These are phyloP conservation scores for Cyamopsis tetragonoloba DNA, from an alignment of 306 rosid genomes.

Conservation along the genomic window DNA sequence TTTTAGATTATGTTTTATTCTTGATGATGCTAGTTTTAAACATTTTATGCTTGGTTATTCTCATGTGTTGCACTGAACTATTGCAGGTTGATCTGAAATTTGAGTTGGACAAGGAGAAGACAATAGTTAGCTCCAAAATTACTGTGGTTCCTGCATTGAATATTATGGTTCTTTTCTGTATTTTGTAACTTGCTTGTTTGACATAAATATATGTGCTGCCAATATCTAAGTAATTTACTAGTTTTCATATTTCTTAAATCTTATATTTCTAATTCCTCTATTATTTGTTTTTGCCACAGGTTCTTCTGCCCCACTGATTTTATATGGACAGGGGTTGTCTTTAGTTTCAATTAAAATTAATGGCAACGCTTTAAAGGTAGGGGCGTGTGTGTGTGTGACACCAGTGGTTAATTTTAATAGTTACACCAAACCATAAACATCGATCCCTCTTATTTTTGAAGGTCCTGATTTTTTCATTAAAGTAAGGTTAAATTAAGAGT, in stretches of 20 bases:
- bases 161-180: conserved; percentile 9
- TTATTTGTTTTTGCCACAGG: conserved; percentile 57
- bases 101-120: conserved; percentile 79
- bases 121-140: conserved; percentile 76
- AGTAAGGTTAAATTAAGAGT: too few relatives aligned
- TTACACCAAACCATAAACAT: too few relatives aligned
- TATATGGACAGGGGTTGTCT: conserved; percentile 69
- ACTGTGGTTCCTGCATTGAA: conserved; percentile 70
- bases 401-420: too few relatives aligned
- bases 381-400: too few relatives aligned
- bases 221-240: conserved; percentile 6
- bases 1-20: conserved; percentile 20
- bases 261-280: not conserved
- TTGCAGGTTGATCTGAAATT: conserved; percentile 81
- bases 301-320: conserved; percentile 58
- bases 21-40: conserved; percentile 9
- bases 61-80: conserved; percentile 17
- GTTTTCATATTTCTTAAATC: not conserved
- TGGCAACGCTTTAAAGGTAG: conserved; percentile 71
- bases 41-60: not conserved
- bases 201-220: conserved; percentile 14
- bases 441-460: too few relatives aligned
- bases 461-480: too few relatives aligned
- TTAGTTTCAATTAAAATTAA: conserved; percentile 64
- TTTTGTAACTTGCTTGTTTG: conserved; percentile 15